Conservation (phyloP, 2,329 filamentous ascomycete genomes). For the Knufia petricola region DNA sequence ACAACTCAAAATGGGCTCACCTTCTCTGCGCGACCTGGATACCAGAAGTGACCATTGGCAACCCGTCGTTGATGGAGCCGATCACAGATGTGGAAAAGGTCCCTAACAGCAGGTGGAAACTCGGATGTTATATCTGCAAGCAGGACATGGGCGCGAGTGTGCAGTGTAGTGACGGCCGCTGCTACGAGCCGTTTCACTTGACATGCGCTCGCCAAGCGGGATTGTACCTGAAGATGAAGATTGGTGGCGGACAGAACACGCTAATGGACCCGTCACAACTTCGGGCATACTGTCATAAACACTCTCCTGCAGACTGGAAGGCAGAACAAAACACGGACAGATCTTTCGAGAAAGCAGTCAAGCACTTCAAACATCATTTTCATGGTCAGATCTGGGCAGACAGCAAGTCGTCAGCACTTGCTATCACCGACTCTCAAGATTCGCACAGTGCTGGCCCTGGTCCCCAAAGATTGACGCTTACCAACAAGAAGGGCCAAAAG, state of each 20-base stretch:
- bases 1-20: constrained; percentile 92
- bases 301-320: constrained; percentile 81
- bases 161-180: constrained; percentile 94
- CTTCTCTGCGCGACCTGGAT: constrained; percentile 97
- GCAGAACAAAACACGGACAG: constrained; percentile 73
- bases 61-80: constrained; percentile 95
- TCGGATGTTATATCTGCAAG: constrained; percentile 91
- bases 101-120: constrained; percentile 84
- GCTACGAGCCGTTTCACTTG: constrained; percentile 94
- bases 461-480: constrained; percentile 46
- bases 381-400: constrained; percentile 84
- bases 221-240: constrained; percentile 94
- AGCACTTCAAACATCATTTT: constrained; percentile 85
- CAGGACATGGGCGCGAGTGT: constrained; percentile 98
- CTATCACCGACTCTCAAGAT: constrained; percentile 61
- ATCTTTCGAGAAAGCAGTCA: constrained; percentile 73
- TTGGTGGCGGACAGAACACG: constrained; percentile 66
- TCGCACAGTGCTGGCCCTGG: constrained; percentile 39
- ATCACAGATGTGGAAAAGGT: constrained; percentile 98
- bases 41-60: constrained; percentile 88
- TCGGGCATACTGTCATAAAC: constrained; percentile 93
- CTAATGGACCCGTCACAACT: constrained; percentile 72
- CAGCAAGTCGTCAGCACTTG: constrained; percentile 71
- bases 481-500: constrained; percentile 47
- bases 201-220: constrained; percentile 84